Evolutionary conservation across 208 protist species (phyloP).

Genomic region (Crithidia brevicula): DNA sequence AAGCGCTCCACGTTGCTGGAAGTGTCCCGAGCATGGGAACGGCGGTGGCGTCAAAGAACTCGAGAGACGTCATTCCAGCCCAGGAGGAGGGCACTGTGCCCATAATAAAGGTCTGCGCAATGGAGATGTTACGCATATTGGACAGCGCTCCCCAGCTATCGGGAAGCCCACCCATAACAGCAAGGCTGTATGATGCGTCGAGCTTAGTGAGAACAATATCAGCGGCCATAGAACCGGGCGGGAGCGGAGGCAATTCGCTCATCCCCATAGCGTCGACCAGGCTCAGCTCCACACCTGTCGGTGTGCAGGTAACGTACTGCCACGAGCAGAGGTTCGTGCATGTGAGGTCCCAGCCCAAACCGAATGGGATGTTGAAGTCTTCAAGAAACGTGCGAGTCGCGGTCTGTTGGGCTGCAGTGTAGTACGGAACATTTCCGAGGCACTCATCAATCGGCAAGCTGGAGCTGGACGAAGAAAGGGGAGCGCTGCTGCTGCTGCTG

Average conservation of each 20-base stretch:
- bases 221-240: not conserved
- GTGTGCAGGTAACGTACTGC: slow-evolving; percentile 9
- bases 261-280: not conserved
- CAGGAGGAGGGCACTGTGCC: not conserved
- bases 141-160: slow-evolving; percentile 3
- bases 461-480: slow-evolving; percentile 4
- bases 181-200: not conserved
- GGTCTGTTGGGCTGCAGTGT: not conserved
- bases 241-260: not conserved
- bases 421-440: slow-evolving; percentile 7
- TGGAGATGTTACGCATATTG: slow-evolving; percentile 2
- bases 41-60: not conserved
- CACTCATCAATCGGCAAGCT: slow-evolving; percentile 14
- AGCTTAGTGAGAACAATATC: slow-evolving; percentile 15
- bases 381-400: slow-evolving; percentile 12
- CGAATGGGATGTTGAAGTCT: not conserved
- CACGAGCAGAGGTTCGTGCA: slow-evolving; percentile 14
- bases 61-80: not conserved
- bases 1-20: slow-evolving; percentile 1
- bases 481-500: slow-evolving; percentile 5
- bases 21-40: not conserved
- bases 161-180: slow-evolving; percentile 5
- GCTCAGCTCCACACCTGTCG: slow-evolving; percentile 10
- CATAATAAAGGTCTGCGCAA: slow-evolving; percentile 3
- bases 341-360: not conserved